Percentiles rank a stretch among this genome's conserved stretches.
phyloP scores from a whole-genome alignment of 257 asterid genomes.

The Sherardia arvensis region DNA sequence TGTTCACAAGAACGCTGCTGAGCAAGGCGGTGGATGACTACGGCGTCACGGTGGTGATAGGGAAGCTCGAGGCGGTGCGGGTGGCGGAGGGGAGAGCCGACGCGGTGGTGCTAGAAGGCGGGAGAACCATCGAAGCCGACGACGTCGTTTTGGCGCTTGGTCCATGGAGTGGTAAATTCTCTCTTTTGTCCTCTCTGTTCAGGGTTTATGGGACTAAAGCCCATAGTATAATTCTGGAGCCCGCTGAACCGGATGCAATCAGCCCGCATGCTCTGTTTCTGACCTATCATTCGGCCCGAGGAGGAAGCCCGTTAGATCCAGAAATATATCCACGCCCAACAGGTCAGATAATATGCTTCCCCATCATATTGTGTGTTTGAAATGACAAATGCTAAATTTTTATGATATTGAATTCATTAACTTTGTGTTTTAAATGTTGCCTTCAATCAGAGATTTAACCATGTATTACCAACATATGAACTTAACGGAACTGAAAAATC shows the following conservation, averaged over 20 bases:
- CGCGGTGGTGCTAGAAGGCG: constrained; percentile 58
- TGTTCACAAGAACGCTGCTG: constrained; percentile 48
- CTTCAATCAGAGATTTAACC: no score
- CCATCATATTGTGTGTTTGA: no score
- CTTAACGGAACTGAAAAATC: no score
- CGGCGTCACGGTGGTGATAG: constrained; percentile 58
- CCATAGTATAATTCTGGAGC: constrained; percentile 74
- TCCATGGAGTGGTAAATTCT: constrained; percentile 69
- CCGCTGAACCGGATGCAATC: constrained; percentile 32
- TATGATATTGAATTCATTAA: no score
- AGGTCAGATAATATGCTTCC: constrained; percentile 31
- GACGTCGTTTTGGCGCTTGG: constrained; percentile 81
- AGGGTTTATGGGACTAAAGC: constrained; percentile 60
- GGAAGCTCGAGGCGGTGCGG: constrained; percentile 51
- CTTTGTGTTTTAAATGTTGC: no score
- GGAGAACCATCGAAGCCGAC: constrained; percentile 45
- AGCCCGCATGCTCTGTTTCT: constrained; percentile 63
- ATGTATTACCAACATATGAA: no score
- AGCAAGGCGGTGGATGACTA: constrained; percentile 57
- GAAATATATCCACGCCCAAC: constrained; percentile 94
- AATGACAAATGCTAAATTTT: no score
- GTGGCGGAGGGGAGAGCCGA: constrained; percentile 45
- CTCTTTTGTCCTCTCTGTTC: constrained; percentile 42
- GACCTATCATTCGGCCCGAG: constrained; percentile 47
- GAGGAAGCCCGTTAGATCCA: constrained; percentile 70